Evolutionary conservation across 2,329 filamentous ascomycete species (phyloP), one percentile per base, ranked within the genome.

Genomic region (Metarhizium anisopliae): DNA sequence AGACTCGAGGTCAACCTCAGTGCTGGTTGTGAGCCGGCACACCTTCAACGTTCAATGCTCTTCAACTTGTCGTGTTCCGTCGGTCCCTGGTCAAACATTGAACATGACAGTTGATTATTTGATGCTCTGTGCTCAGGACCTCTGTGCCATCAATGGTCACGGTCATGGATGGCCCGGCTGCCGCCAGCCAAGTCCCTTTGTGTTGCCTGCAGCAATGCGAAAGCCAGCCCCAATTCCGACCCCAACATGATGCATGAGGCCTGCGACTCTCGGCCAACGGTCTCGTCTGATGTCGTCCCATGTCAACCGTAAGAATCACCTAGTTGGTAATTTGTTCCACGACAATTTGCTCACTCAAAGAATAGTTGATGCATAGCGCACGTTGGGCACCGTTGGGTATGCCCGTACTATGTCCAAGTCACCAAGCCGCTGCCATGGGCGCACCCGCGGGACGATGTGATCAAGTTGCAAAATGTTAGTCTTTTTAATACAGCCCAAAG

Each of bases 321-420:
- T 54, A 47, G 13, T 25, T n/a, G 30, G 35, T 36, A 35, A 35
- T 54, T 16, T 52, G 30, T 25, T 52, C 49, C 20, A 29, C 25
- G 42, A 43, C 52, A 42, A 49, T 11, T 42, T 49, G 40, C 50
- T 57, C 42, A 29, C 13, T 49, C 20, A 47, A 29, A 52, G 52
- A 25, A 40, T 18, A 42, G 47, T 16, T 18, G 14, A 8, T 29
- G 42, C 18, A 32, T 16, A 50, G 49, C 36, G 47, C 35, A 52
- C 51, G 52, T 57, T 38, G 55, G 55, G 55, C 52, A 57, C 51
- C 55, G 52, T 57, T 54, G 52, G 55, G 55, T 57, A 47, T 36
- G 36, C 16, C 25, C 3, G 16, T 20, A 32, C 35, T 11, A 35
- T 38, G 32, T 51, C n/a, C 32, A 29, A 13, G 20, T n/a, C 47